These are phyloP conservation scores for Wickerhamiella australiensis DNA, from an alignment of 805 yeast species.

Conservation along the genomic window DNA sequence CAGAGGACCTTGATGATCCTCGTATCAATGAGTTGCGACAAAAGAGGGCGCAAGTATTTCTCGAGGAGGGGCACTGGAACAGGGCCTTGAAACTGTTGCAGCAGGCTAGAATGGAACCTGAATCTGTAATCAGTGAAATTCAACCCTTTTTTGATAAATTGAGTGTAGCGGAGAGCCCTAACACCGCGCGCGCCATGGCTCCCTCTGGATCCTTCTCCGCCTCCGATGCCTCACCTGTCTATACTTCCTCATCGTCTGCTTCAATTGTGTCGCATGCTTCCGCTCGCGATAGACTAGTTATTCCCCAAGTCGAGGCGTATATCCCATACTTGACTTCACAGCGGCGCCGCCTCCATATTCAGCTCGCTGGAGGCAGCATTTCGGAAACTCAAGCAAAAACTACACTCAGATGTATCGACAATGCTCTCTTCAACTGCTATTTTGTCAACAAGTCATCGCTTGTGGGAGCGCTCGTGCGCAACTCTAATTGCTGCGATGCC, in stretches of 20 bases:
- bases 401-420: slow-evolving; percentile 42
- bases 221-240: no score
- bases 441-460: slow-evolving; percentile 53
- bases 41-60: neutral
- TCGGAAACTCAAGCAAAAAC: neutral
- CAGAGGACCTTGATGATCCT: neutral
- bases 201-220: neutral
- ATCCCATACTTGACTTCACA: slow-evolving; percentile 4
- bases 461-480: slow-evolving; percentile 70
- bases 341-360: neutral
- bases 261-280: neutral
- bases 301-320: slow-evolving; percentile 8
- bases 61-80: neutral
- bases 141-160: neutral
- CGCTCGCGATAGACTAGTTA: neutral
- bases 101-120: neutral
- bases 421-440: slow-evolving; percentile 67
- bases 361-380: neutral
- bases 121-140: neutral
- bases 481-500: slow-evolving; percentile 62
- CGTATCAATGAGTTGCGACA: neutral
- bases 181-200: no score
- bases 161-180: no score
- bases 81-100: neutral
- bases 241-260: neutral